phyloP scores from a whole-genome alignment of 257 asterid genomes.

The Mitragyna speciosa region DNA sequence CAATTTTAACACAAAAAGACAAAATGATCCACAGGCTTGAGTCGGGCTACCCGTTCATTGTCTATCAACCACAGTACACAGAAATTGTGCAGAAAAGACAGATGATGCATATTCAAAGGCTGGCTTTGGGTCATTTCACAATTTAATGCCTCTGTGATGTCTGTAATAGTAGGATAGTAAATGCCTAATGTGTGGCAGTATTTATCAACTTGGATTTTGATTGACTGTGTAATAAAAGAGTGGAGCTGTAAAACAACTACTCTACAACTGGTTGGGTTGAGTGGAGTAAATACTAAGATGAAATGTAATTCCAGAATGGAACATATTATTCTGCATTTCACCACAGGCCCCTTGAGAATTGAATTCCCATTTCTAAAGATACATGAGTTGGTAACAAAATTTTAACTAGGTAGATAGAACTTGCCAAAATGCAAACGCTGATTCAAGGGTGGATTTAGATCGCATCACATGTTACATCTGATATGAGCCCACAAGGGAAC shows the following conservation, averaged over 20 bases:
- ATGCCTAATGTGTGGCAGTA: neutral
- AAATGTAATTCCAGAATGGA: neutral
- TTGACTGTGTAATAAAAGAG: neutral
- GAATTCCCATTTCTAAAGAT: no score
- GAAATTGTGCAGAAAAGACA: slow-evolving; percentile 8
- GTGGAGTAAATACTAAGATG: neutral
- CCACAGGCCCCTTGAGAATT: neutral
- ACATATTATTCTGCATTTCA: neutral
- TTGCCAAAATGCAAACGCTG: no score
- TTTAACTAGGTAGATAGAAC: no score
- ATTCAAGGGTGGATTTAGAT: no score
- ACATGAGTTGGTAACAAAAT: no score
- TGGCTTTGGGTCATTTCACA: slow-evolving; percentile 6
- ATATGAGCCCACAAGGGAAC: no score
- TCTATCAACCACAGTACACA: neutral
- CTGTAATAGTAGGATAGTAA: neutral
- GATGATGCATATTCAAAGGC: neutral
- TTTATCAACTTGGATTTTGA: neutral
- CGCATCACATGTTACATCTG: no score
- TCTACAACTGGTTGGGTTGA: neutral
- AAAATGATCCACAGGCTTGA: no score
- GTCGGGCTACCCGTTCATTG: neutral
- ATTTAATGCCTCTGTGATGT: slow-evolving; percentile 2
- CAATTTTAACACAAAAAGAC: no score
- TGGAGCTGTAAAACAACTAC: neutral